phyloP scores from a whole-genome alignment of 305 asterid genomes.

The Lippia alba region DNA sequence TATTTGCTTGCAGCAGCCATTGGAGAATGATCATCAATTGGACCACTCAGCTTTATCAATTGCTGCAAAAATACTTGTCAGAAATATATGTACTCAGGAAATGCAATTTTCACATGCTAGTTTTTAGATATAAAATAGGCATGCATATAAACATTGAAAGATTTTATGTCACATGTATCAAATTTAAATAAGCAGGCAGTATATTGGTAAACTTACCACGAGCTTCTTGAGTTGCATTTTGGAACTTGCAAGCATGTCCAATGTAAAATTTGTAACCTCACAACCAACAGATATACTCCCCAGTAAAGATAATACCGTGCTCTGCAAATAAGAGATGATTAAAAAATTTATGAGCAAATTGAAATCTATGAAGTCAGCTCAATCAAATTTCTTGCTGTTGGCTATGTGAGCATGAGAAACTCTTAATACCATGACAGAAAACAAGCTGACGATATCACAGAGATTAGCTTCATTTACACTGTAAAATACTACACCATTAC shows the following conservation, averaged over 20 bases:
- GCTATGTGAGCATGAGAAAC: not conserved
- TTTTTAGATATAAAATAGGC: slow-evolving; percentile 19
- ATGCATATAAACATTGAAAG: slow-evolving; percentile 22
- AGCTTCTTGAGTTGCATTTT: slow-evolving; percentile 79
- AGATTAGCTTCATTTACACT: not conserved
- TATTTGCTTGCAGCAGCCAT: slow-evolving; percentile 66
- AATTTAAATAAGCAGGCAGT: slow-evolving; percentile 11
- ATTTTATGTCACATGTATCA: not conserved
- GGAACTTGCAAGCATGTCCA: slow-evolving; percentile 75
- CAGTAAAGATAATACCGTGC: slow-evolving; percentile 68
- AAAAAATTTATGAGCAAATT: slow-evolving; percentile 14
- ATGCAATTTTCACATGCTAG: slow-evolving; percentile 29
- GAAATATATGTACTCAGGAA: slow-evolving; percentile 31
- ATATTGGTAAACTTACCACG: slow-evolving; percentile 60
- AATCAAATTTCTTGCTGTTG: not conserved
- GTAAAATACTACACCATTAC: not conserved
- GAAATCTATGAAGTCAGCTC: slow-evolving; percentile 4
- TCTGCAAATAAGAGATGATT: slow-evolving; percentile 48
- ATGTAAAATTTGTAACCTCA: slow-evolving; percentile 50
- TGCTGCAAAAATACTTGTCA: slow-evolving; percentile 62
- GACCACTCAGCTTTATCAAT: slow-evolving; percentile 58
- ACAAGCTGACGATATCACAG: not conserved
- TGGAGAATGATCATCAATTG: slow-evolving; percentile 90
- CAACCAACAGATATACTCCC: slow-evolving; percentile 63
- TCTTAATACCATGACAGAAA: not conserved